Conservation (phyloP, 2,329 filamentous ascomycete genomes). For the Lachnellula subtilissima region DNA sequence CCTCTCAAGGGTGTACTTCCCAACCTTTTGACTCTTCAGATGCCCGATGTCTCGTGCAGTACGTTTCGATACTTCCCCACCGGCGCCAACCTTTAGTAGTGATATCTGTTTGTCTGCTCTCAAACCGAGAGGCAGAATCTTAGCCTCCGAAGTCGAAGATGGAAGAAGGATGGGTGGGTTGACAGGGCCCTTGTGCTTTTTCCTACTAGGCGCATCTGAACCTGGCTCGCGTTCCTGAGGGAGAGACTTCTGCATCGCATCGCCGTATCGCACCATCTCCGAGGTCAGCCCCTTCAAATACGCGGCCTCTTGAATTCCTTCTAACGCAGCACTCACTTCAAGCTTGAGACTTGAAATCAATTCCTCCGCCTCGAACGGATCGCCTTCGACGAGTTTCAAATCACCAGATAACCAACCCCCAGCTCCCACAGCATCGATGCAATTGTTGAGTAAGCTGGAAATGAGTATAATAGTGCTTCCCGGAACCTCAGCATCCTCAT, state of each 20-base stretch:
- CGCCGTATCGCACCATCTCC: slow-evolving; percentile 61
- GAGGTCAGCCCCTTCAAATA: slow-evolving; percentile 60
- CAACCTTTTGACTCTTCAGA: slow-evolving; percentile 73
- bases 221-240: not conserved
- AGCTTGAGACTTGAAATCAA: slow-evolving; percentile 61
- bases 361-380: slow-evolving; percentile 51
- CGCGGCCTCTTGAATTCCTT: slow-evolving; percentile 65
- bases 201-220: slow-evolving; percentile 1
- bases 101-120: slow-evolving; percentile 52
- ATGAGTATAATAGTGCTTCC: slow-evolving; percentile 68
- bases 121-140: slow-evolving; percentile 67
- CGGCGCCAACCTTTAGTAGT: slow-evolving; percentile 56
- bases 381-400: slow-evolving; percentile 42
- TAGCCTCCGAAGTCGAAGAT: slow-evolving; percentile 38
- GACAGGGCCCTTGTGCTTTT: slow-evolving; percentile 32
- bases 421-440: slow-evolving; percentile 69
- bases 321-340: slow-evolving; percentile 66
- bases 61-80: slow-evolving; percentile 66
- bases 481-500: slow-evolving; percentile 48
- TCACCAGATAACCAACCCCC: slow-evolving; percentile 69
- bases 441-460: slow-evolving; percentile 65
- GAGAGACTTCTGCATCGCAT: slow-evolving; percentile 26
- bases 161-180: slow-evolving; percentile 38
- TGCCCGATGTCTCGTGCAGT: slow-evolving; percentile 70
- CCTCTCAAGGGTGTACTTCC: slow-evolving; percentile 77